Evolutionary conservation across 257 asterid species (phyloP), one percentile per base, ranked within the genome.

Genomic region (Fraxinus anomala): DNA sequence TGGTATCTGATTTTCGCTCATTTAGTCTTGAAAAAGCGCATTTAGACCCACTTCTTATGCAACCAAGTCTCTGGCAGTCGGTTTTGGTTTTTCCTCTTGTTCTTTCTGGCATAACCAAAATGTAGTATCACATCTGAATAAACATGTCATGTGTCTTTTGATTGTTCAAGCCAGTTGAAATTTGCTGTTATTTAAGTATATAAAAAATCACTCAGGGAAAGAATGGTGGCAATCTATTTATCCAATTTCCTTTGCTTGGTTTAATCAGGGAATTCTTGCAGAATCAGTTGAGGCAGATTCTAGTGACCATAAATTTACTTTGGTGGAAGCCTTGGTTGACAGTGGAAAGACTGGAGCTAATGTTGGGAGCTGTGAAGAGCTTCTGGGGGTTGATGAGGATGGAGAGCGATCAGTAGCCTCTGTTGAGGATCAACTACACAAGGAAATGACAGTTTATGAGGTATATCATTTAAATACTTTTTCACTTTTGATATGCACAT

Each of bases 391-490:
- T 63, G 99, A 95, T 69, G 99, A 93, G 79, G 98, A 96, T 14
- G 92, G 91, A 75, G 98, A 91, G 73, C 82, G 88, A 76, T 87
- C 97, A 24, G 97, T 93, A 61, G 96, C 97, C 81, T 93, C 98
- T 71, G 91, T 89, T 65, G 98, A 96, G 88, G 98, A 96, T 79
- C 98, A 93, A 83, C 82, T 96, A 77, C 96, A 82, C 39, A 93
- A 91, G 88, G 98, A 96, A 89, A 96, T 96, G 98, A 90, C 95
- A 21, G 91, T 96, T 47, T 96, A 92, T 76, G 98, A 96, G 98
- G 99, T 95, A 85, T 17, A 12, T 31, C 63, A 51, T 68, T 33
- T 10, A 61, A 21, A 47, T 47, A 47, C 59, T 12, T 47, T 47
- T 14, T 4, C 59, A 16, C 59, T 47, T 44, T 16, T 47, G 21